Conservation (phyloP, 805 yeast species). For the Starmerella vaccinii region DNA sequence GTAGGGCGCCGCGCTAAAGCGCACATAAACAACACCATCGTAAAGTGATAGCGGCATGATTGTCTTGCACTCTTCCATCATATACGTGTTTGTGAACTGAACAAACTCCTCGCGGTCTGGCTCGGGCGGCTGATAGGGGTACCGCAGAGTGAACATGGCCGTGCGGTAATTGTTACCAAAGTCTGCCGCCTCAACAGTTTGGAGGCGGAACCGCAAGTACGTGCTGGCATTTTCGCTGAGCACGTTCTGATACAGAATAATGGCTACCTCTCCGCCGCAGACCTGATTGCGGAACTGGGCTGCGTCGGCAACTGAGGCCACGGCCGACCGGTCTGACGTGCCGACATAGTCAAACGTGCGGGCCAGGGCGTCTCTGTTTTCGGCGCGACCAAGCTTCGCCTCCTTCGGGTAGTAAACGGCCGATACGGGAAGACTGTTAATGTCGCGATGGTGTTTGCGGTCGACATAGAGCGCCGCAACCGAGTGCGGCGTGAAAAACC, state of each 20-base stretch:
- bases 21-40: constrained; percentile 35
- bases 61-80: constrained; percentile 34
- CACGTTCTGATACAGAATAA: constrained; percentile 38
- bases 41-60: constrained; percentile 41
- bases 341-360: constrained; percentile 40
- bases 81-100: constrained; percentile 21
- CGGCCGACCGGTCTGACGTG: constrained; percentile 40
- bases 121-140: constrained; percentile 30
- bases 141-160: constrained; percentile 38
- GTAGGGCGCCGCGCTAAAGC: constrained; percentile 55
- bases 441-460: constrained; percentile 38
- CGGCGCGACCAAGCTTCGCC: constrained; percentile 10
- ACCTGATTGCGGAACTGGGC: constrained; percentile 41
- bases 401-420: constrained; percentile 34
- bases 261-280: constrained; percentile 52
- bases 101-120: constrained; percentile 23
- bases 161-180: constrained; percentile 32
- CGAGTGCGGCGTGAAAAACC: constrained; percentile 52
- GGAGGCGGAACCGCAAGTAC: constrained; percentile 35
- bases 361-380: constrained; percentile 31
- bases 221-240: constrained; percentile 40
- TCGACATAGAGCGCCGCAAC: constrained; percentile 51
- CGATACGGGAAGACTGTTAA: constrained; percentile 53
- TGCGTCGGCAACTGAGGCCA: constrained; percentile 40
- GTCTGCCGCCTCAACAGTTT: constrained; percentile 34